Conservation (phyloP, 169 alveolate genomes). For the Perkinsus chesapeaki region DNA sequence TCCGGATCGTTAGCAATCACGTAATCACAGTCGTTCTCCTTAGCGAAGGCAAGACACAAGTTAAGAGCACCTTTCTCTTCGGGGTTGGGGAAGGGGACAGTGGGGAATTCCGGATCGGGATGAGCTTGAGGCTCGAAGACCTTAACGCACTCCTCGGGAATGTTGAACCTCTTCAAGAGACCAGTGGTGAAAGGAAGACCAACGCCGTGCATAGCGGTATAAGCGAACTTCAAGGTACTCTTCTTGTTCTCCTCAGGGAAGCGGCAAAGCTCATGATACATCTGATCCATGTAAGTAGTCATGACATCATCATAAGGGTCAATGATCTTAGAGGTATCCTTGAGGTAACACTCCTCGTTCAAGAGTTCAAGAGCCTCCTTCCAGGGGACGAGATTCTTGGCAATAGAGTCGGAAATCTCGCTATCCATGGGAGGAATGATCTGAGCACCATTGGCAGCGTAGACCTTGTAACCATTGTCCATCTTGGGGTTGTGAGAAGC, state of each 20-base stretch:
- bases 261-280: constrained; percentile 39
- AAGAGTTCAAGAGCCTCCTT: constrained; percentile 32
- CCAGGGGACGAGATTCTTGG: constrained; percentile 45
- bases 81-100: constrained; percentile 67
- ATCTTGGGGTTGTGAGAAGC: constrained; percentile 72
- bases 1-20: constrained; percentile 75
- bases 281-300: constrained; percentile 37
- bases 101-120: constrained; percentile 67
- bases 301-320: constrained; percentile 43
- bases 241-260: constrained; percentile 32
- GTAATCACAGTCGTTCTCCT: constrained; percentile 36
- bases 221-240: constrained; percentile 45
- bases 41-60: constrained; percentile 49
- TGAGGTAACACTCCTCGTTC: constrained; percentile 27
- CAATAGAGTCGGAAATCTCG: constrained; percentile 40
- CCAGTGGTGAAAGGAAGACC: constrained; percentile 30
- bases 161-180: neutral
- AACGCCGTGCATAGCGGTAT: constrained; percentile 78
- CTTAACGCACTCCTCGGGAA: neutral
- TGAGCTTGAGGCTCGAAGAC: constrained; percentile 40
- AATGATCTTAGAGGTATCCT: constrained; percentile 39
- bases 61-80: constrained; percentile 60
- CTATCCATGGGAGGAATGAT: constrained; percentile 57
- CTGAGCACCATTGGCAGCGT: constrained; percentile 65
- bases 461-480: constrained; percentile 69